These are phyloP conservation scores for Cucurbita argyrosperma DNA, from an alignment of 306 rosid species.

Conservation along the genomic window DNA sequence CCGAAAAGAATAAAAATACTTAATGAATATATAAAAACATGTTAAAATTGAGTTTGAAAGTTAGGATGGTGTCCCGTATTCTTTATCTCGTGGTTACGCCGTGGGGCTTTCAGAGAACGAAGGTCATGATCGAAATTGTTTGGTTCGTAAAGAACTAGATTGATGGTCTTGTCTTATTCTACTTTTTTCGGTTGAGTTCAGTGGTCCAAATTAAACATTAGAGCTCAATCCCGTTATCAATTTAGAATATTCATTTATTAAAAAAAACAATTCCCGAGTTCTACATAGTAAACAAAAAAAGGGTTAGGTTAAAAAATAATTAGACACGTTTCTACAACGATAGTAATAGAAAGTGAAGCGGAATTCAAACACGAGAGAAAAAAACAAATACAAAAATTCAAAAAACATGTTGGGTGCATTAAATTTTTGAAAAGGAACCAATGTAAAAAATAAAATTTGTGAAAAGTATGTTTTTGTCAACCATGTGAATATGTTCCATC, in stretches of 20 bases:
- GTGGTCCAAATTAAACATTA: too few relatives aligned
- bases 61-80: neutral
- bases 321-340: neutral
- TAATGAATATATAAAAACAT: neutral
- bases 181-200: too few relatives aligned
- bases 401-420: neutral
- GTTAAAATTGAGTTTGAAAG: neutral
- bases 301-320: too few relatives aligned
- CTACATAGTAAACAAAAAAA: too few relatives aligned
- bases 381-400: neutral
- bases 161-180: too few relatives aligned
- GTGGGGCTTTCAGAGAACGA: neutral
- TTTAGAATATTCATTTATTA: too few relatives aligned
- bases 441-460: neutral
- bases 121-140: neutral
- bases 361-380: neutral
- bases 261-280: too few relatives aligned
- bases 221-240: too few relatives aligned
- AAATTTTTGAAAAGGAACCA: neutral
- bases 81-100: neutral
- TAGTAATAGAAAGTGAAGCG: neutral
- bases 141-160: neutral
- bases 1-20: neutral
- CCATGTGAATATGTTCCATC: neutral
- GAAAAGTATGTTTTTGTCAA: slow-evolving; percentile 5